These are phyloP conservation scores for Saksenaea vasiformis DNA, from an alignment of 371 early-diverging fungal genomes.

Conservation along the genomic window DNA sequence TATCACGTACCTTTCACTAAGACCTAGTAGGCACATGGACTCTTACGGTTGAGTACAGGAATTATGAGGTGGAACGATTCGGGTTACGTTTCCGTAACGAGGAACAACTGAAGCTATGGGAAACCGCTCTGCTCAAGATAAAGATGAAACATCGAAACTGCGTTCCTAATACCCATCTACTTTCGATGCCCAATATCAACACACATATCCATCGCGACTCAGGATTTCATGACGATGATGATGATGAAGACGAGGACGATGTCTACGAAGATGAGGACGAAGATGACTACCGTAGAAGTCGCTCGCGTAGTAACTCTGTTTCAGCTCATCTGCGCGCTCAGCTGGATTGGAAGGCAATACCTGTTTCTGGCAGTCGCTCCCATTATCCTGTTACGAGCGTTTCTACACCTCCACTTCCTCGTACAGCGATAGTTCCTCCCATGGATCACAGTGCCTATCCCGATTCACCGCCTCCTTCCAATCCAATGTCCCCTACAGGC, in stretches of 20 bases:
- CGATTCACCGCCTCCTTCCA: constrained; percentile 36
- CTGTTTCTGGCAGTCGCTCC: constrained; percentile 7
- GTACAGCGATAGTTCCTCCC: constrained; percentile 7
- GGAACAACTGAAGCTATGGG: constrained; percentile 92
- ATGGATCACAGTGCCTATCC: constrained; percentile 18
- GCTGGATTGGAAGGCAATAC: background rate
- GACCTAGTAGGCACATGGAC: constrained; percentile 43
- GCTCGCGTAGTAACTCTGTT: constrained; percentile 29
- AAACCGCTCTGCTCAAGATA: constrained; percentile 65
- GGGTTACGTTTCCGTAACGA: constrained; percentile 83
- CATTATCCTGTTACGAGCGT: constrained; percentile 28
- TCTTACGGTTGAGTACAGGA: constrained; percentile 74
- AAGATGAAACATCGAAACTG: constrained; percentile 20
- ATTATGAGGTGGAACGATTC: constrained; percentile 78
- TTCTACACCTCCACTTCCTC: constrained; percentile 42
- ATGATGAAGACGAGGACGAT: constrained; percentile 46
- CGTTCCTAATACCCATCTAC: constrained; percentile 26
- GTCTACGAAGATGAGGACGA: constrained; percentile 51
- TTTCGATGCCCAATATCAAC: constrained; percentile 35
- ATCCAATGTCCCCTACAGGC: constrained; percentile 64
- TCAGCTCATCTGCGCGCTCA: constrained; percentile 30
- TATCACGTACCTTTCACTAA: background rate
- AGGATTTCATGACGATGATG: constrained; percentile 34
- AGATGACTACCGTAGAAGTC: constrained; percentile 12
- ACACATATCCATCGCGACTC: constrained; percentile 25